Conservation (phyloP, 352 stramenopile genomes). For the Phytophthora pisi region DNA sequence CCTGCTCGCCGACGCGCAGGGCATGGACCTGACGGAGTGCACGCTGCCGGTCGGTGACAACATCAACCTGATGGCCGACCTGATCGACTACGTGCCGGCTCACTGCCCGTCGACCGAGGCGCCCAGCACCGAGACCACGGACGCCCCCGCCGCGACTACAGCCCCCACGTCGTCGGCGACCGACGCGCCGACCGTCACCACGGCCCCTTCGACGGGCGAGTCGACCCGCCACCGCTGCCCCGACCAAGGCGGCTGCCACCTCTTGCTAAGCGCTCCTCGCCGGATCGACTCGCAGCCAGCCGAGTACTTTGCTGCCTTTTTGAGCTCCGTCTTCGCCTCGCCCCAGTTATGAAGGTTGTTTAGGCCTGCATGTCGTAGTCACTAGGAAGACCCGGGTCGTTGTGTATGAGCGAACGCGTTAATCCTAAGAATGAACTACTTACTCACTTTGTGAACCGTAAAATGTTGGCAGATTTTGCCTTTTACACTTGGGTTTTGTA, state of each 20-base stretch:
- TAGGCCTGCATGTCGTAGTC: conserved; percentile 26
- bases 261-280: conserved; percentile 27
- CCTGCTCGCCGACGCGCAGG: conserved; percentile 27
- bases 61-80: conserved; percentile 34
- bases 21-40: conserved; percentile 34
- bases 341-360: conserved; percentile 18
- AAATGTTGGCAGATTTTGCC: conserved; percentile 29
- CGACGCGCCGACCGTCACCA: background rate
- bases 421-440: conserved; percentile 19
- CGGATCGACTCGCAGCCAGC: conserved; percentile 24
- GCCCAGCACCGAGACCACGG: conserved; percentile 9
- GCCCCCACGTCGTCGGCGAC: background rate
- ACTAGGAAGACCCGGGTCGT: conserved; percentile 4
- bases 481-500: conserved; percentile 5
- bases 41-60: conserved; percentile 30
- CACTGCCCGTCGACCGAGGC: conserved; percentile 28
- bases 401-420: background rate
- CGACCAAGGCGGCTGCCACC: conserved; percentile 13
- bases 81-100: conserved; percentile 39
- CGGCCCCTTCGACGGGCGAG: background rate
- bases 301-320: conserved; percentile 37
- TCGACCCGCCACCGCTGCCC: conserved; percentile 6
- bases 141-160: background rate
- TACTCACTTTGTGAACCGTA: conserved; percentile 6
- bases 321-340: conserved; percentile 13